Base-by-base conservation (phyloP, 345 rosid genomes). In the Cochlearia excelsa region DNA sequence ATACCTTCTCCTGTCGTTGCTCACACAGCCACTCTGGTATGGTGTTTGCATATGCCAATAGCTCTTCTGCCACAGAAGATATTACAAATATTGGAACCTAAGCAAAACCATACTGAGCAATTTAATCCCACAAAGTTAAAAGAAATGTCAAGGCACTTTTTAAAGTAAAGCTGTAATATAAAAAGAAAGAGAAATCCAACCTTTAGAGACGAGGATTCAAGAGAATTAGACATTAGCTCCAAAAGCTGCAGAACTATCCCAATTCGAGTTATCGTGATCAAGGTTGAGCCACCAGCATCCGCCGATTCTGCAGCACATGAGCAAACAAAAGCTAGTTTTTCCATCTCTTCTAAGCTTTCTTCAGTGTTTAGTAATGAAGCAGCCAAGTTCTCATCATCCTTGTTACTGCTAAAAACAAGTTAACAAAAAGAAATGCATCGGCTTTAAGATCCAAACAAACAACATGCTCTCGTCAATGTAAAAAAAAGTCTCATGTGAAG, bases 21-120 rank as follows among this genome's bases (percentile, higher is more conserved):
- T 81, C 74, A 70, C 93, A 86, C 27, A 92, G 61, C 97, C 97
- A 88, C 74, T 92, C 94, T 27, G 97, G 97, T 68, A 92, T 69
- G 34, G 78, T 72, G 61, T 81, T 84, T 50, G 83, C 67, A 72
- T 71, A 86, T 30, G 91, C 83, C 78, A 92, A 66, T 57, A 88
- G 66, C 75, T 92, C 95, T 77, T 77, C 83, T 29, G 90, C 98
- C 45, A 80, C 65, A 35, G 86, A 80, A 70, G 95, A 92, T 72
- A 92, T 73, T 30, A 88, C 52, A 70, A 78, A 81, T 31, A 92
- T 74, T 40, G 98, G 97, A 71, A 88, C 88, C 98, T 92, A 75
- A 41, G 61, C 3, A 33, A 57, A 54, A 11, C 39, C 40, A 62
- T n/a, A 62, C 5, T 42, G 49, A 49, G 42, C 38, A 30, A 33